phyloP scores from a whole-genome alignment of 2,329 filamentous ascomycete genomes.

The Exutisphaerella laricina region DNA sequence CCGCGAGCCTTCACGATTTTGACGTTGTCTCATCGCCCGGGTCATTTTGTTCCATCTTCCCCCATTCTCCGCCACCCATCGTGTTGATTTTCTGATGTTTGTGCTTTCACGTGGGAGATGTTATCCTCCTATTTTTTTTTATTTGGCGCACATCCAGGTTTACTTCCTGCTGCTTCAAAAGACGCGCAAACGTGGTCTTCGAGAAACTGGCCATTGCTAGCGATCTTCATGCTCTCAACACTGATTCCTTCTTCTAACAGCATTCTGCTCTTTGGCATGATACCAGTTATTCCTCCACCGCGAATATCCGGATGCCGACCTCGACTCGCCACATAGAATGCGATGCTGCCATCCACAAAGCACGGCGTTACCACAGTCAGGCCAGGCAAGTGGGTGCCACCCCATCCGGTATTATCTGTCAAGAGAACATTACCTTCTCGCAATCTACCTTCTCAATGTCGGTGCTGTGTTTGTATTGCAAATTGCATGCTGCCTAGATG shows the following conservation, averaged over 20 bases:
- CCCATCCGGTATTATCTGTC: slow-evolving; percentile 39
- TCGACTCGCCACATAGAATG: slow-evolving; percentile 38
- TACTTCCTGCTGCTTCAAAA: slow-evolving; percentile 58
- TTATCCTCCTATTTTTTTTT: slow-evolving; percentile 34
- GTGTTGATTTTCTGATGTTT: slow-evolving; percentile 33
- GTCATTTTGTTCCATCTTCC: background rate
- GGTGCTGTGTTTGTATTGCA: slow-evolving; percentile 38
- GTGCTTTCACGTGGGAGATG: slow-evolving; percentile 34
- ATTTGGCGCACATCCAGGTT: slow-evolving; percentile 31
- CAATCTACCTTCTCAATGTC: slow-evolving; percentile 32
- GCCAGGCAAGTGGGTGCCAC: slow-evolving; percentile 41
- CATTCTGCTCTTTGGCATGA: slow-evolving; percentile 40
- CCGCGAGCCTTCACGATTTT: too few relatives aligned
- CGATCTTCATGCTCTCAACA: slow-evolving; percentile 28
- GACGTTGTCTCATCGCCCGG: too few relatives aligned
- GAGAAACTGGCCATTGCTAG: slow-evolving; percentile 32
- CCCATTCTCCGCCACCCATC: slow-evolving; percentile 11
- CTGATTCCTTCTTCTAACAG: slow-evolving; percentile 44
- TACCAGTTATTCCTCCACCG: slow-evolving; percentile 38
- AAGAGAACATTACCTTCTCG: slow-evolving; percentile 38
- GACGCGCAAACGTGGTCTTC: slow-evolving; percentile 31
- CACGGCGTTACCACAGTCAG: slow-evolving; percentile 42
- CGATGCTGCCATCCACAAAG: slow-evolving; percentile 24
- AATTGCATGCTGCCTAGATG: slow-evolving; percentile 42
- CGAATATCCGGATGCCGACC: slow-evolving; percentile 40